Evolutionary conservation across 2,329 filamentous ascomycete genomes (phyloP).

Genomic region (Leptographium flavum): DNA sequence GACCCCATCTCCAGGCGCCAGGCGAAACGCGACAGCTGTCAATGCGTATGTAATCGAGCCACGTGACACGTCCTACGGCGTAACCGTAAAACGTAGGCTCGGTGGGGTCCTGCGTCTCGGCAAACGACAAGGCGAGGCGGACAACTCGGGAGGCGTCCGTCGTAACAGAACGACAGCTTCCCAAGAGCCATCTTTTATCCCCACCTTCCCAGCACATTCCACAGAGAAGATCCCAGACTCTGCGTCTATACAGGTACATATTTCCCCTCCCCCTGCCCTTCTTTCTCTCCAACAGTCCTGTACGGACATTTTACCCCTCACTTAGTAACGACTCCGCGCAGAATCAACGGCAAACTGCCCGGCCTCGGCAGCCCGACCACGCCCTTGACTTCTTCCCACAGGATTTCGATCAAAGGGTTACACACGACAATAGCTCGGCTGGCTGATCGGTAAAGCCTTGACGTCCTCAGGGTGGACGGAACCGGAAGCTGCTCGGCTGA

Average conservation of each 20-base stretch:
- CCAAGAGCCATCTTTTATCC: too few relatives aligned
- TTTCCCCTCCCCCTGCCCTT: too few relatives aligned
- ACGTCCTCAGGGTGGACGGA: neutral
- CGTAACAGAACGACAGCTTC: neutral
- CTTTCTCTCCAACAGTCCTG: neutral
- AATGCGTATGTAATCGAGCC: neutral
- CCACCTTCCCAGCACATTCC: too few relatives aligned
- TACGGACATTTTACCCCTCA: neutral
- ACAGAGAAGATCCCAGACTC: too few relatives aligned
- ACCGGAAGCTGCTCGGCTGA: neutral
- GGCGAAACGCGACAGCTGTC: constrained; percentile 26
- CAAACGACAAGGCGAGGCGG: neutral
- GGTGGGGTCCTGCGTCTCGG: neutral
- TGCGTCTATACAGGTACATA: too few relatives aligned
- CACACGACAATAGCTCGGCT: neutral
- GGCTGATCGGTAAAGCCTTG: neutral
- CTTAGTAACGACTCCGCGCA: neutral
- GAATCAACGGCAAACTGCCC: neutral
- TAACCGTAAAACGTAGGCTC: neutral
- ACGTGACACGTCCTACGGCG: neutral
- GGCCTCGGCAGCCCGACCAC: neutral
- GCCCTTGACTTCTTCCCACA: neutral
- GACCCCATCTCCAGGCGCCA: constrained; percentile 22
- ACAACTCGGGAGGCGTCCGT: neutral
- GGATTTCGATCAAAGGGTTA: neutral